Conservation (phyloP, 805 yeast genomes). For the Monosporozyma yasuniensis region DNA sequence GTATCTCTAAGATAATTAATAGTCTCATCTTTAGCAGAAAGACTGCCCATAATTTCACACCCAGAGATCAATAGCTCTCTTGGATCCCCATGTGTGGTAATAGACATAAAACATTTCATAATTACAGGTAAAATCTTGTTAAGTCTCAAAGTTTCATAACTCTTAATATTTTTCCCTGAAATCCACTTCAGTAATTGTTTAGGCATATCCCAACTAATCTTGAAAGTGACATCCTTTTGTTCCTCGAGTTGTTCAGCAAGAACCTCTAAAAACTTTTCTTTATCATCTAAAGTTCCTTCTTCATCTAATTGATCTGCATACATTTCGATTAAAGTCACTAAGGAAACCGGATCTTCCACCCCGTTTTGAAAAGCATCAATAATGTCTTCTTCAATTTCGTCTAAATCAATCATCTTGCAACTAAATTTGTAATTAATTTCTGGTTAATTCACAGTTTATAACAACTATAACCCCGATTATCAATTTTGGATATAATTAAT, state of each 20-base stretch:
- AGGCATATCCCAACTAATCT: slow-evolving; percentile 92
- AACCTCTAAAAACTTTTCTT: slow-evolving; percentile 38
- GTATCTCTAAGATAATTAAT: slow-evolving; percentile 4
- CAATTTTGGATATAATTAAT: neutral
- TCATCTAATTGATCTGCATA: slow-evolving; percentile 16
- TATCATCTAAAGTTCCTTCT: slow-evolving; percentile 34
- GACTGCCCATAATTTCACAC: slow-evolving; percentile 47
- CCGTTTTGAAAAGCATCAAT: slow-evolving; percentile 19
- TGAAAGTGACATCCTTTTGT: slow-evolving; percentile 44
- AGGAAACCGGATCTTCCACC: slow-evolving; percentile 22
- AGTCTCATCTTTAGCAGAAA: slow-evolving; percentile 11
- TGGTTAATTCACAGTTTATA: neutral
- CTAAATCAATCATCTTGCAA: slow-evolving; percentile 10
- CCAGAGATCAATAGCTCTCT: slow-evolving; percentile 67
- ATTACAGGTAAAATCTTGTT: slow-evolving; percentile 28
- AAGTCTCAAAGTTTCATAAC: slow-evolving; percentile 19
- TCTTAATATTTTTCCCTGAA: slow-evolving; percentile 31
- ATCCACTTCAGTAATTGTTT: slow-evolving; percentile 49
- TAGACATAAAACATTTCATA: slow-evolving; percentile 47
- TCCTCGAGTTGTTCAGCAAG: slow-evolving; percentile 37
- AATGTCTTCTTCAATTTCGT: slow-evolving; percentile 12
- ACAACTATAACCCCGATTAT: neutral
- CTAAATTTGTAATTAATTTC: neutral
- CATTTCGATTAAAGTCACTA: slow-evolving; percentile 25
- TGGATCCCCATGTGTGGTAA: slow-evolving; percentile 67